Base-by-base conservation (phyloP, 805 yeast genomes). In the Lipomyces japonicus region DNA sequence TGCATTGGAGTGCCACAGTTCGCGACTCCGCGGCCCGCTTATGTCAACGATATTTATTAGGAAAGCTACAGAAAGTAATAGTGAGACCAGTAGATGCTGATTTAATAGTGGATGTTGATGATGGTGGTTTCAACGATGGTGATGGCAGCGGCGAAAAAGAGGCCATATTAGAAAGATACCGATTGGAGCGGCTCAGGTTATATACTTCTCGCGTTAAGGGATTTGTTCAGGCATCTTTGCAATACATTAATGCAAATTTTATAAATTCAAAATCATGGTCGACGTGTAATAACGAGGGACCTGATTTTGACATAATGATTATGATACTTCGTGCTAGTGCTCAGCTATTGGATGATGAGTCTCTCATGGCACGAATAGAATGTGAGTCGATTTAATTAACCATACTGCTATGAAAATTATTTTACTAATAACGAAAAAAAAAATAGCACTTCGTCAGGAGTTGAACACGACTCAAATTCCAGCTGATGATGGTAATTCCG, bases 1-100 rank as follows among this genome's bases (percentile, higher is more conserved):
- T 40, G 28, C 56, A 51, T 39, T 44, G 52, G 46, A 36, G 36
- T 24, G 28, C 10, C 14, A 32, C 28, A 16, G 56, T 51, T 39
- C 48, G 52, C 14, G 37, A 34, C 21, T 12, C 21, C 6, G 6
- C 37, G 7, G 37, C 37, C 21, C 10, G 21, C 19, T 19, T 34
- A 6, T 34, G 37, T 19, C 37, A 34, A 34, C n/a, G n/a, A 6
- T 34, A n/a, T 14, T 34, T 34, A 19, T 12, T 34, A n/a, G 6
- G 19, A 6, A 6, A 24, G 47, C 30, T 32, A 19, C 39, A 5
- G 36, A 26, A 19, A 42, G 26, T 23, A 22, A 22, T 34, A 18
- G 39, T 34, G 42, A 30, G 30, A 12, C 19, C 9, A 28, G 4
- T 14, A n/a, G 26, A 22, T 4, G n/a, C 7, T 10, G 36, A 26